Evolutionary conservation across 202 grass and related monocot genomes (phyloP).

Genomic region (Cymbopogon flexuosus): DNA sequence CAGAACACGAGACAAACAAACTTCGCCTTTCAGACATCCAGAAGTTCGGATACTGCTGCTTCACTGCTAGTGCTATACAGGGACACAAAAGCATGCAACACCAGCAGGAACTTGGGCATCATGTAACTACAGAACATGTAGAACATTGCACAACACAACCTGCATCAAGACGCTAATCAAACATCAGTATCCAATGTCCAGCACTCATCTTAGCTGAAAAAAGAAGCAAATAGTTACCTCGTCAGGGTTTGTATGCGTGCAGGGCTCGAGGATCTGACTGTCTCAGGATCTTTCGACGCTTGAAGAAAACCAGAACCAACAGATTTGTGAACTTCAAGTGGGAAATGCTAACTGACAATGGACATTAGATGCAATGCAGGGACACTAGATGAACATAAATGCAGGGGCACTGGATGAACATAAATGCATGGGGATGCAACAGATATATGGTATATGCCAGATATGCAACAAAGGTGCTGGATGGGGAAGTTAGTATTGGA

Average conservation of each 20-base stretch:
- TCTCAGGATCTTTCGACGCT: not conserved
- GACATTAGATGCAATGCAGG: not conserved
- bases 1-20: not conserved
- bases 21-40: not conserved
- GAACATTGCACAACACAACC: not conserved
- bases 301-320: constrained; percentile 11
- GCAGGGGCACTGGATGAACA: not conserved
- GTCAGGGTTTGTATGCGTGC: not conserved
- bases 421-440: not conserved
- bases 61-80: not conserved
- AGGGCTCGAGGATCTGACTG: not conserved
- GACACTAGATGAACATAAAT: not conserved
- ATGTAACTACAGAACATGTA: not conserved
- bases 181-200: not conserved
- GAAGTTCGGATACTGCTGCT: not conserved
- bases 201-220: not conserved
- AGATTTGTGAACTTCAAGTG: not conserved
- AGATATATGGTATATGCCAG: constrained; percentile 1
- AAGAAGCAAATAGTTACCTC: constrained; percentile 17
- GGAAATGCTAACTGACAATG: not conserved
- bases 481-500: not conserved
- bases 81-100: not conserved
- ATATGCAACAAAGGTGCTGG: not conserved
- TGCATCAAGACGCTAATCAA: constrained; percentile 2
- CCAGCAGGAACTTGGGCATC: not conserved